These are phyloP conservation scores for Geoglossum cookeanum DNA, from an alignment of 2,329 filamentous ascomycete genomes.

Conservation along the genomic window DNA sequence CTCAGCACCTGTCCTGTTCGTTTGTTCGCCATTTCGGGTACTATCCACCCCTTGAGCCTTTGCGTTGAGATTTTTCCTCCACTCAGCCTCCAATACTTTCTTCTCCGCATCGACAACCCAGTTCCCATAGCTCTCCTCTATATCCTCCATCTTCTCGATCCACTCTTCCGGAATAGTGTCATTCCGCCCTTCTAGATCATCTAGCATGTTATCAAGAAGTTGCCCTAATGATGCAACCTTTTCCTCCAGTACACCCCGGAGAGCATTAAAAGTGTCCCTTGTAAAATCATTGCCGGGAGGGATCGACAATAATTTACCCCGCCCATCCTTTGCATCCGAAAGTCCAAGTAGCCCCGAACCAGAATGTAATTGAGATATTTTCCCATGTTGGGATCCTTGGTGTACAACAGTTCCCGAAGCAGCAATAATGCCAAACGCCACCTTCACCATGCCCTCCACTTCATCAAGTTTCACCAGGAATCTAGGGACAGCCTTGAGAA, in stretches of 20 bases:
- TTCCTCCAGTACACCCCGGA: conserved; percentile 43
- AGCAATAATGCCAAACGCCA: conserved; percentile 16
- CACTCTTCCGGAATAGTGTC: conserved; percentile 74
- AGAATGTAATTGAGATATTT: neutral
- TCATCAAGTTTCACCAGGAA: conserved; percentile 44
- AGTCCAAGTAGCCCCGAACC: neutral
- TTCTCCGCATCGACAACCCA: conserved; percentile 68
- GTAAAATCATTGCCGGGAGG: conserved; percentile 6
- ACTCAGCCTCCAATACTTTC: conserved; percentile 50
- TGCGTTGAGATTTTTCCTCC: conserved; percentile 13
- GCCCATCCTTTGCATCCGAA: neutral
- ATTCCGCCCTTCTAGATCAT: conserved; percentile 62
- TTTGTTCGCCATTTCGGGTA: neutral
- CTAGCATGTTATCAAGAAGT: conserved; percentile 67
- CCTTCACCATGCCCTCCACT: conserved; percentile 18
- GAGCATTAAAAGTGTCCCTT: conserved; percentile 29
- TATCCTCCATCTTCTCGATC: conserved; percentile 67
- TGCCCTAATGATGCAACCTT: conserved; percentile 53
- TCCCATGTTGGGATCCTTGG: neutral
- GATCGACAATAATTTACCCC: neutral
- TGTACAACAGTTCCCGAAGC: neutral
- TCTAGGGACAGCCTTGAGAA: conserved; percentile 53
- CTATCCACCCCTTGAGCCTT: conserved; percentile 8
- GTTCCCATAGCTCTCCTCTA: conserved; percentile 58
- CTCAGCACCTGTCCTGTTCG: neutral